Percentiles rank a stretch among this genome's conserved stretches.
These are phyloP conservation scores for Fusarium anthophilum DNA, from an alignment of 2,329 filamentous ascomycete species.

Conservation along the genomic window DNA sequence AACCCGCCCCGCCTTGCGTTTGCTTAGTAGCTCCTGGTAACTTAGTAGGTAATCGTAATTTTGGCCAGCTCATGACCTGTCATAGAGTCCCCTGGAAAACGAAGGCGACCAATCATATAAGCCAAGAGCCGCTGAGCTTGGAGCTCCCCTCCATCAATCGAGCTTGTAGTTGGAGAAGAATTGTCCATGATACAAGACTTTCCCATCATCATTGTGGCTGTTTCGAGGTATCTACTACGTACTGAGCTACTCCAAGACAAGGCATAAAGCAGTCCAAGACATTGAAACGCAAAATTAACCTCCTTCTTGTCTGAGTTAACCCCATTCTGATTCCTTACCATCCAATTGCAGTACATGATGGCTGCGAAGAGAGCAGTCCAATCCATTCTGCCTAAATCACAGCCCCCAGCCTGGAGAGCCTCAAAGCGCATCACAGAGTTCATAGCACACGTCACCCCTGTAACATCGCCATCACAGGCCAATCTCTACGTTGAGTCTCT, in stretches of 20 bases:
- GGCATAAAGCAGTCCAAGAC: background rate
- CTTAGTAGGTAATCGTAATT: background rate
- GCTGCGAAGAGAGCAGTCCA: conserved; percentile 17
- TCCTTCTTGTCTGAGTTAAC: background rate
- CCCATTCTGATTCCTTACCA: background rate
- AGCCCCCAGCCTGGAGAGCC: conserved; percentile 68
- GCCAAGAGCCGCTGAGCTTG: background rate
- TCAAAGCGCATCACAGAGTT: conserved; percentile 84
- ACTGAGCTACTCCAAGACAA: background rate
- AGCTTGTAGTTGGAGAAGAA: background rate
- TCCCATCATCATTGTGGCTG: conserved; percentile 3
- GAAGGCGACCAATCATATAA: conserved; percentile 4
- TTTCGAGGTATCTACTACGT: background rate
- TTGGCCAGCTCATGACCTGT: conserved; percentile 14
- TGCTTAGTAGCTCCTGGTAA: background rate
- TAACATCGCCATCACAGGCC: conserved; percentile 76
- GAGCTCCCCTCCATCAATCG: conserved; percentile 6
- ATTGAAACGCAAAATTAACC: background rate
- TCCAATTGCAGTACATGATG: conserved; percentile 4
- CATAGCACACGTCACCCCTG: conserved; percentile 77
- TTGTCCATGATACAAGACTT: background rate
- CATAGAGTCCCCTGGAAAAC: conserved; percentile 12
- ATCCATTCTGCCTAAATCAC: conserved; percentile 28
- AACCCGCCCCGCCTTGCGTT: conserved; percentile 38
- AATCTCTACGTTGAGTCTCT: conserved; percentile 77